phyloP scores from a whole-genome alignment of 768 basidiomycete genomes.

The Pulveroboletus sp. region DNA sequence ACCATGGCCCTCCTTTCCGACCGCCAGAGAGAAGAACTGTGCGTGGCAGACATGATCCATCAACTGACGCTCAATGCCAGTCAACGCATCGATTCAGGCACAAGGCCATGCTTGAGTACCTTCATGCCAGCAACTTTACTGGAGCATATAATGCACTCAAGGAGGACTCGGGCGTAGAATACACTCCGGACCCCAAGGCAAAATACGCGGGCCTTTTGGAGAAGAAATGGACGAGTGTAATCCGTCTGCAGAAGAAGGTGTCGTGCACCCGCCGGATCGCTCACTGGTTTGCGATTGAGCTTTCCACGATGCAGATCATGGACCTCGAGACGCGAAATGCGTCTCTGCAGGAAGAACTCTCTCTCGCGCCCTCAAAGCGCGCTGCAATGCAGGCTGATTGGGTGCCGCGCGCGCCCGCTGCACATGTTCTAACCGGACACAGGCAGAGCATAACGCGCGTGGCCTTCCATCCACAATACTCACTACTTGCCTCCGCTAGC shows the following conservation, averaged over 20 bases:
- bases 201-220: constrained; percentile 84
- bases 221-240: constrained; percentile 98
- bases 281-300: constrained; percentile 3
- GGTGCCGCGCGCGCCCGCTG: constrained; percentile 82
- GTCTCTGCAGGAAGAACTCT: constrained; percentile 68
- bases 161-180: constrained; percentile 51
- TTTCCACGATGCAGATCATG: constrained; percentile 64
- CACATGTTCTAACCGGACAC: constrained; percentile 74
- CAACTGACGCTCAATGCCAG: constrained; percentile 7
- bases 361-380: constrained; percentile 44
- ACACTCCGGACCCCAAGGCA: constrained; percentile 79
- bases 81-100: constrained; percentile 43
- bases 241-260: constrained; percentile 93
- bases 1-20: constrained; percentile 42
- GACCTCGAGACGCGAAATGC: constrained; percentile 85
- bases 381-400: constrained; percentile 73
- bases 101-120: constrained; percentile 78
- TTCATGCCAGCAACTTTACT: constrained; percentile 60
- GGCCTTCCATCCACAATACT: constrained; percentile 84
- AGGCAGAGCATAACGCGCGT: constrained; percentile 71
- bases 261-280: constrained; percentile 12
- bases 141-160: constrained; percentile 59
- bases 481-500: constrained; percentile 76
- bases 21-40: constrained; percentile 46
- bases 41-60: constrained; percentile 22